Evolutionary conservation across 768 basidiomycete species (phyloP).

Genomic region (Gelatoporia subvermispora): DNA sequence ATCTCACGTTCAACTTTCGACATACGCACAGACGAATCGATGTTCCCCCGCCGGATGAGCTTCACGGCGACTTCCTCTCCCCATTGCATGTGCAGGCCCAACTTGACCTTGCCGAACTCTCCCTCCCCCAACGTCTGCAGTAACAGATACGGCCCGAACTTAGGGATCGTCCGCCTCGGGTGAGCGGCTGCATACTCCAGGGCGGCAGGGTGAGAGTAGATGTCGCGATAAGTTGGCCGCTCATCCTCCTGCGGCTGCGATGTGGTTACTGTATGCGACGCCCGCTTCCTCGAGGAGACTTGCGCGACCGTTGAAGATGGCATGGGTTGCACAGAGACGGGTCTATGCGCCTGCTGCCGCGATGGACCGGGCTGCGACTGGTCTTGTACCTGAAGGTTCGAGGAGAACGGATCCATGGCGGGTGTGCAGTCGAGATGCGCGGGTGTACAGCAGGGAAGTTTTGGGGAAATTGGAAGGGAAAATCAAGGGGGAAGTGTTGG

Average conservation of each 20-base stretch:
- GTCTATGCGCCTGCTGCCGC: slow-evolving; percentile 38
- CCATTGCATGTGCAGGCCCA: slow-evolving; percentile 91
- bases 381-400: slow-evolving; percentile 41
- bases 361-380: slow-evolving; percentile 40
- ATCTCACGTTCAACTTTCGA: slow-evolving; percentile 97
- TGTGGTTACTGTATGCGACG: slow-evolving; percentile 68
- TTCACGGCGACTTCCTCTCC: slow-evolving; percentile 99
- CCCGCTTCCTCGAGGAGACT: slow-evolving; percentile 49
- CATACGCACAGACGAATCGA: slow-evolving; percentile 82
- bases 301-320: slow-evolving; percentile 32
- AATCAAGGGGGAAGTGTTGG: background rate
- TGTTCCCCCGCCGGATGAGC: slow-evolving; percentile 87
- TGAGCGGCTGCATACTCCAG: slow-evolving; percentile 79
- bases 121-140: slow-evolving; percentile 97
- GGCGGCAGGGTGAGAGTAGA: slow-evolving; percentile 82
- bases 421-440: background rate
- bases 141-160: slow-evolving; percentile 93
- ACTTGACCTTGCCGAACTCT: slow-evolving; percentile 98
- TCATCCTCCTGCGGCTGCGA: slow-evolving; percentile 42
- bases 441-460: background rate
- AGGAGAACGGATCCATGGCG: slow-evolving; percentile 25
- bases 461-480: background rate
- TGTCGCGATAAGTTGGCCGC: slow-evolving; percentile 55
- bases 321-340: slow-evolving; percentile 56
- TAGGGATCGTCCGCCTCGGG: slow-evolving; percentile 81